Evolutionary conservation across 169 alveolate species (phyloP).

Genomic region (Plasmodium chabaudi): DNA sequence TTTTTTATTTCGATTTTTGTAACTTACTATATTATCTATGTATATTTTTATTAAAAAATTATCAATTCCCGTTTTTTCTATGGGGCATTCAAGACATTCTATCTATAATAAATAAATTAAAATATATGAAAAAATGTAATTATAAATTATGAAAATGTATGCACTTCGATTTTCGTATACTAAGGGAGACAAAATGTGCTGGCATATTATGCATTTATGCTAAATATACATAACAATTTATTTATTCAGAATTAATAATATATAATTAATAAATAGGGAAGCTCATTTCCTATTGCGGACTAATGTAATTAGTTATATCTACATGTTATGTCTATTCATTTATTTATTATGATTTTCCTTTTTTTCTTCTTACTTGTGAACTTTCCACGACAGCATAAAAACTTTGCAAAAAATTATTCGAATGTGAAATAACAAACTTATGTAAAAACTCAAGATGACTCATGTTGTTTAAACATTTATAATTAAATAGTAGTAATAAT

Average conservation of each 20-base stretch:
- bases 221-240: no score
- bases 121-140: constrained; percentile 10
- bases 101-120: constrained; percentile 31
- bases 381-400: constrained; percentile 74
- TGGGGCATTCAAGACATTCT: constrained; percentile 75
- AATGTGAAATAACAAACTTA: constrained; percentile 48
- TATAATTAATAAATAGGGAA: no score
- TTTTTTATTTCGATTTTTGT: not conserved
- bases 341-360: not conserved
- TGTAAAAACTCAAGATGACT: constrained; percentile 31
- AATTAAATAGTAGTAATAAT: no score
- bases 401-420: constrained; percentile 60
- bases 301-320: no score
- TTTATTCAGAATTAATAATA: no score
- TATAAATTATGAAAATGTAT: not conserved
- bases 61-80: constrained; percentile 67
- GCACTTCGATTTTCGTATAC: no score
- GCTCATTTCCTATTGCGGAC: no score
- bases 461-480: constrained; percentile 10
- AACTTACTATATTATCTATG: constrained; percentile 57
- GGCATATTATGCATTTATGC: no score
- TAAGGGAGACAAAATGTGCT: no score
- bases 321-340: no score
- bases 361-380: constrained; percentile 53
- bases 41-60: constrained; percentile 65